Conservation (phyloP, 352 stramenopile genomes). For the Pythium pyrilobum region DNA sequence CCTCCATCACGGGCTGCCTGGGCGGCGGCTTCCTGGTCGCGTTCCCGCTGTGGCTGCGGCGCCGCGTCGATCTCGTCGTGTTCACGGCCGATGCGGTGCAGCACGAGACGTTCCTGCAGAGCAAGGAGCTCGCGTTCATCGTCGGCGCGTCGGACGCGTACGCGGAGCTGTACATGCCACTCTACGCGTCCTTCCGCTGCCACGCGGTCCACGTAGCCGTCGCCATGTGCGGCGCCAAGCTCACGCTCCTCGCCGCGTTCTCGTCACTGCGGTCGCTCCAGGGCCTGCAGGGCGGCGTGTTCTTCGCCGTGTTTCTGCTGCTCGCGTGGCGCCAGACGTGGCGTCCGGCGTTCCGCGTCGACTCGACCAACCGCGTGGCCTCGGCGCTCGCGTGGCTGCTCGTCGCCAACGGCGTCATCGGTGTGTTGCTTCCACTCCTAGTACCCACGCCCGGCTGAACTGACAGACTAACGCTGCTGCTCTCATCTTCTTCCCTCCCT, state of each 20-base stretch:
- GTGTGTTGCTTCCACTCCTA: constrained; percentile 18
- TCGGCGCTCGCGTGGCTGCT: constrained; percentile 34
- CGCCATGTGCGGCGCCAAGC: constrained; percentile 39
- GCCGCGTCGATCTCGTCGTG: constrained; percentile 27
- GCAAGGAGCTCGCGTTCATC: constrained; percentile 53
- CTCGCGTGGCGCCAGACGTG: constrained; percentile 23
- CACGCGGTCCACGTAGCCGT: constrained; percentile 27
- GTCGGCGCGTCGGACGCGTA: constrained; percentile 52
- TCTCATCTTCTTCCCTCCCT: background rate
- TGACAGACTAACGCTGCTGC: background rate
- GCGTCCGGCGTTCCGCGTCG: constrained; percentile 27
- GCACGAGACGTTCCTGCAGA: constrained; percentile 44
- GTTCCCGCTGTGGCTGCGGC: constrained; percentile 33
- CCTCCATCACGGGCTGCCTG: constrained; percentile 26
- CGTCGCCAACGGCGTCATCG: constrained; percentile 41
- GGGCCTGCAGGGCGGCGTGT: constrained; percentile 41
- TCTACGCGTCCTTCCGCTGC: constrained; percentile 41
- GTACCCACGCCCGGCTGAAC: background rate
- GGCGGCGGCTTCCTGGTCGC: constrained; percentile 43
- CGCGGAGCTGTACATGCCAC: constrained; percentile 48
- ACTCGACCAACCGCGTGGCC: constrained; percentile 30
- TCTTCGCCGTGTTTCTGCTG: constrained; percentile 26
- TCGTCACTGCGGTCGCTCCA: constrained; percentile 46
- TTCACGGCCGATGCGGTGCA: constrained; percentile 21
- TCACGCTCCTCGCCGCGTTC: constrained; percentile 44